phyloP scores from a whole-genome alignment of 116 monocot genomes.

The Phalaenopsis hybrid region DNA sequence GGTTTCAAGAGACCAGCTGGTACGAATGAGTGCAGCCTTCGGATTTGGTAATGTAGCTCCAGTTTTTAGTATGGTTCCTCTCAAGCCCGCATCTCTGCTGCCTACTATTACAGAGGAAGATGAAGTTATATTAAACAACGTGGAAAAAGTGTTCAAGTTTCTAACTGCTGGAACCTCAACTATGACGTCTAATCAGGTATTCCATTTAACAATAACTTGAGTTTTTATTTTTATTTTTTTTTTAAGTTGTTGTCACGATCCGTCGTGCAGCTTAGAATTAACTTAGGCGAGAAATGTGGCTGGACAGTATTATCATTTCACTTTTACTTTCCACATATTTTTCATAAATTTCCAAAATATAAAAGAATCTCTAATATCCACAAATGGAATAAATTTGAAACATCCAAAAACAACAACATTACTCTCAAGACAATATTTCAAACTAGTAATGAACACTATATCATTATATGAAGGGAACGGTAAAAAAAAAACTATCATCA shows the following conservation, averaged over 20 bases:
- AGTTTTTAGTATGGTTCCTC: conserved; percentile 83
- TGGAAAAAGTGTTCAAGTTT: conserved; percentile 83
- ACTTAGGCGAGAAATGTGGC: too few species aligned
- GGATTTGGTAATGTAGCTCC: conserved; percentile 54
- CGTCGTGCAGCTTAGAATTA: too few species aligned
- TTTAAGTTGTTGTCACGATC: not conserved
- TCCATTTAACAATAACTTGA: not conserved
- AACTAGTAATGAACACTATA: too few species aligned
- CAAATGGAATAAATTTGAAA: too few species aligned
- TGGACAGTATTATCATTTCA: too few species aligned
- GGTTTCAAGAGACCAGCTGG: conserved; percentile 83
- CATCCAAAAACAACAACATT: too few species aligned
- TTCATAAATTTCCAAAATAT: too few species aligned
- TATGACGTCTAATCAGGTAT: conserved; percentile 49
- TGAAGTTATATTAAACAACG: conserved; percentile 75
- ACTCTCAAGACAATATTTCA: too few species aligned
- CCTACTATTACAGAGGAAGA: conserved; percentile 88
- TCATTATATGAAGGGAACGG: too few species aligned
- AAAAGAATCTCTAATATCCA: too few species aligned
- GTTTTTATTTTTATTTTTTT: not conserved
- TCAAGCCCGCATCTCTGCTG: conserved; percentile 44
- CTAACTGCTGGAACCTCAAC: conserved; percentile 57
- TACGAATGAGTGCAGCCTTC: conserved; percentile 50
- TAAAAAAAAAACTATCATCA: too few species aligned
- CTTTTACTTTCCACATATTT: too few species aligned